Evolutionary conservation across 805 yeast species (phyloP).

Genomic region (Myxozyma udenii): DNA sequence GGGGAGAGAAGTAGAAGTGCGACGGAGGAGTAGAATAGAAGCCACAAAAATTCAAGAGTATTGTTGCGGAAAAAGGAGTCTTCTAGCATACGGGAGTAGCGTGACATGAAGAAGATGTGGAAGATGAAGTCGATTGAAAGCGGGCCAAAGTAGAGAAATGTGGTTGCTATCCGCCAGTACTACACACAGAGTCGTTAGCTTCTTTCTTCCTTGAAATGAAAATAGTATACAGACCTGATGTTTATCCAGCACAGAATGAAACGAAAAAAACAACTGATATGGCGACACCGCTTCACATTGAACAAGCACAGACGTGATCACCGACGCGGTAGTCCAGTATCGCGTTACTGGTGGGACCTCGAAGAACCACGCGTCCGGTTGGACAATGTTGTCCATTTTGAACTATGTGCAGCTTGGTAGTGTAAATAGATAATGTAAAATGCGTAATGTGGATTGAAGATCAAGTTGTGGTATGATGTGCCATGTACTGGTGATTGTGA

Average conservation of each 20-base stretch:
- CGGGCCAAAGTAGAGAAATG: conserved; percentile 45
- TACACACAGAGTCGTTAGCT: conserved; percentile 25
- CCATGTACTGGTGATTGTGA: too few species aligned
- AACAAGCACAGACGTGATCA: conserved; percentile 39
- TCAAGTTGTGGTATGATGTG: too few species aligned
- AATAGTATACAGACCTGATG: conserved; percentile 29
- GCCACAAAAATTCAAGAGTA: conserved; percentile 44
- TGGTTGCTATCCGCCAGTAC: conserved; percentile 44
- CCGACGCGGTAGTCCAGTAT: conserved; percentile 38
- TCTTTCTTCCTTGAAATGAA: not conserved
- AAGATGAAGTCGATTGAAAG: conserved; percentile 42
- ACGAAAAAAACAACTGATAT: conserved; percentile 40
- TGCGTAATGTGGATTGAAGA: too few species aligned
- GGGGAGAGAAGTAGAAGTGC: conserved; percentile 38
- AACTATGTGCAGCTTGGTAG: too few species aligned
- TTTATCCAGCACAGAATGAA: conserved; percentile 39
- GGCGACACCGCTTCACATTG: conserved; percentile 39
- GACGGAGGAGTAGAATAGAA: conserved; percentile 37
- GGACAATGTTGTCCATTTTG: conserved; percentile 32
- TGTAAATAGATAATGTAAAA: too few species aligned
- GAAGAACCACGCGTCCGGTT: conserved; percentile 42
- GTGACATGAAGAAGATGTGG: conserved; percentile 40
- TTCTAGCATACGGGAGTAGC: conserved; percentile 45
- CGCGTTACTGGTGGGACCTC: conserved; percentile 51
- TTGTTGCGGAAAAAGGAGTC: conserved; percentile 35